phyloP scores from a whole-genome alignment of 2,329 filamentous ascomycete genomes.

The Lachnellula arida region DNA sequence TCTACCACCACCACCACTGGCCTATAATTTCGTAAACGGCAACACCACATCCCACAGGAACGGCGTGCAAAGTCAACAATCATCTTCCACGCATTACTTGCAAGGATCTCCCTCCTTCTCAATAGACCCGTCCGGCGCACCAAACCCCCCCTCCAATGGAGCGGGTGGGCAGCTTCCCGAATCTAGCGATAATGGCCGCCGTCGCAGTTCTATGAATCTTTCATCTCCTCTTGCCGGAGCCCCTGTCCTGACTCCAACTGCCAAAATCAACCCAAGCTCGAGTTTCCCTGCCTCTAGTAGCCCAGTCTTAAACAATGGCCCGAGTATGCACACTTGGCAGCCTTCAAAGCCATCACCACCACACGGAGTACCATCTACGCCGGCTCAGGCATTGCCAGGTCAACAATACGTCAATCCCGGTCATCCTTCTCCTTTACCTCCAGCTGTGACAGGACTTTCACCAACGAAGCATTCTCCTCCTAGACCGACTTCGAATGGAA shows the following conservation, averaged over 20 bases:
- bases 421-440: constrained; percentile 27
- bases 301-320: constrained; percentile 6
- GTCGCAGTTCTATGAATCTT: constrained; percentile 26
- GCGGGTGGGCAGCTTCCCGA: constrained; percentile 15
- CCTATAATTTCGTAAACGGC: constrained; percentile 26
- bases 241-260: constrained; percentile 27
- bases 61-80: constrained; percentile 4
- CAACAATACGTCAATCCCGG: constrained; percentile 10
- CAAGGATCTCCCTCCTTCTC: constrained; percentile 14
- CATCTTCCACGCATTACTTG: constrained; percentile 7
- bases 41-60: constrained; percentile 9
- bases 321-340: constrained; percentile 9
- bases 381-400: constrained; percentile 6
- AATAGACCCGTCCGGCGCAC: constrained; percentile 5
- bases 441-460: constrained; percentile 37
- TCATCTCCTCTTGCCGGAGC: constrained; percentile 28
- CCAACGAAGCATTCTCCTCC: constrained; percentile 42
- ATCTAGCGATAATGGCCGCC: constrained; percentile 16
- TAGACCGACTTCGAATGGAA: constrained; percentile 26
- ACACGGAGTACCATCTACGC: constrained; percentile 9
- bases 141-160: constrained; percentile 4
- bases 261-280: constrained; percentile 12
- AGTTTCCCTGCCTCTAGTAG: constrained; percentile 13
- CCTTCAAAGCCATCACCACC: constrained; percentile 15
- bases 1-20: constrained; percentile 29